These are phyloP conservation scores for Fistulinella prunicolor DNA, from an alignment of 768 basidiomycete genomes.

Conservation along the genomic window DNA sequence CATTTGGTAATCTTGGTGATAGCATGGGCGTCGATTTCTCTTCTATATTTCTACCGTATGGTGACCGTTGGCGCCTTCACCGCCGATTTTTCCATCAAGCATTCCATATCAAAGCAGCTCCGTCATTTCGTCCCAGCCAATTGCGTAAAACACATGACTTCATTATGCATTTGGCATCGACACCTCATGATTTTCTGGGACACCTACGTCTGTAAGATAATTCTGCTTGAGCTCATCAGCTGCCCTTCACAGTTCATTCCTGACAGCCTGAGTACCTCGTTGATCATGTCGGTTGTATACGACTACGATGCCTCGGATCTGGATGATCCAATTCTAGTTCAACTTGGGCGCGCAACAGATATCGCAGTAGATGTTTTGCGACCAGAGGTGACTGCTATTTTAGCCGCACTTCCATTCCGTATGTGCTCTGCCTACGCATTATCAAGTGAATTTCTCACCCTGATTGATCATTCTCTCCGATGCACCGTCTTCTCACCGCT, in stretches of 20 bases:
- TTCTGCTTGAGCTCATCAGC: not conserved
- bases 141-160: slow-evolving; percentile 31
- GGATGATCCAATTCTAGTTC: slow-evolving; percentile 21
- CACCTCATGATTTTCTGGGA: slow-evolving; percentile 20
- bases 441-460: not conserved
- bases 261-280: slow-evolving; percentile 19
- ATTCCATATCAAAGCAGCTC: slow-evolving; percentile 29
- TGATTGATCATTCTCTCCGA: not conserved
- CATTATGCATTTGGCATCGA: slow-evolving; percentile 23
- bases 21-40: slow-evolving; percentile 27
- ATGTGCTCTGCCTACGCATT: not conserved
- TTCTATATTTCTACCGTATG: slow-evolving; percentile 26
- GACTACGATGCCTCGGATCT: slow-evolving; percentile 16
- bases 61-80: slow-evolving; percentile 28
- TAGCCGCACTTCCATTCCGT: slow-evolving; percentile 19
- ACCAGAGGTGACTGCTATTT: slow-evolving; percentile 15
- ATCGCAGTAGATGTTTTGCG: slow-evolving; percentile 13
- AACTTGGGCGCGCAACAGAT: slow-evolving; percentile 11
- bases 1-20: not conserved
- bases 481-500: too few species aligned
- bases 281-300: slow-evolving; percentile 25
- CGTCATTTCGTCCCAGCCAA: slow-evolving; percentile 34
- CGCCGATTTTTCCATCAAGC: slow-evolving; percentile 37
- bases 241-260: not conserved
- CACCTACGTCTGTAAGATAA: slow-evolving; percentile 25